phyloP scores from a whole-genome alignment of 768 basidiomycete genomes.

The Paxillus involutus region DNA sequence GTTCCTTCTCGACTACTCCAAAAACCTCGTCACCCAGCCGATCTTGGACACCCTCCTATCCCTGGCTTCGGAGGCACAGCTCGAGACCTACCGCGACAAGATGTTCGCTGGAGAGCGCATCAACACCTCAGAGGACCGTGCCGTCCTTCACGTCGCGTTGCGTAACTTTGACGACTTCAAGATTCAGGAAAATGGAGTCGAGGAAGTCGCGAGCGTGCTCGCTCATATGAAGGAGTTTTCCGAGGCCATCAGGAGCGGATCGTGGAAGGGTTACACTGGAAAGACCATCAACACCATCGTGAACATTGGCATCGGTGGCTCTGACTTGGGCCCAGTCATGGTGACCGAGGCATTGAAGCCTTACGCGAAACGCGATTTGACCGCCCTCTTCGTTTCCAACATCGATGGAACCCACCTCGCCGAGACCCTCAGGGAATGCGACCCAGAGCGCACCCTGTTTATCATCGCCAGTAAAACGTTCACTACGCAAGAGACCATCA shows the following conservation, averaged over 20 bases:
- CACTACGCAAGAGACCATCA: conserved; percentile 99
- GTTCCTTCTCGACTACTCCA: conserved; percentile 94
- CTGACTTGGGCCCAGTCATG: conserved; percentile 98
- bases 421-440: conserved; percentile 76
- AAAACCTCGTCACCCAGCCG: conserved; percentile 89
- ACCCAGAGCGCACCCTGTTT: conserved; percentile 93
- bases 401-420: conserved; percentile 98
- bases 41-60: conserved; percentile 75
- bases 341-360: conserved; percentile 96
- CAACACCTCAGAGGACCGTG: conserved; percentile 97
- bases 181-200: conserved; percentile 77
- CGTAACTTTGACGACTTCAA: conserved; percentile 77
- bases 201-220: conserved; percentile 81
- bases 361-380: conserved; percentile 88
- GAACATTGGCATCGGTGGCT: conserved; percentile 99
- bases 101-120: conserved; percentile 98
- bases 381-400: conserved; percentile 90
- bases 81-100: conserved; percentile 83
- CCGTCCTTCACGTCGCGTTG: conserved; percentile 93
- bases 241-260: conserved; percentile 78
- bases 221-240: conserved; percentile 91
- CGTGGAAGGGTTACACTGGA: conserved; percentile 97
- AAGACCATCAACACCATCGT: conserved; percentile 93
- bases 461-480: conserved; percentile 99
- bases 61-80: conserved; percentile 82